Conservation (phyloP, 2,329 filamentous ascomycete genomes). For the Aspergillus brunneoviolaceus region DNA sequence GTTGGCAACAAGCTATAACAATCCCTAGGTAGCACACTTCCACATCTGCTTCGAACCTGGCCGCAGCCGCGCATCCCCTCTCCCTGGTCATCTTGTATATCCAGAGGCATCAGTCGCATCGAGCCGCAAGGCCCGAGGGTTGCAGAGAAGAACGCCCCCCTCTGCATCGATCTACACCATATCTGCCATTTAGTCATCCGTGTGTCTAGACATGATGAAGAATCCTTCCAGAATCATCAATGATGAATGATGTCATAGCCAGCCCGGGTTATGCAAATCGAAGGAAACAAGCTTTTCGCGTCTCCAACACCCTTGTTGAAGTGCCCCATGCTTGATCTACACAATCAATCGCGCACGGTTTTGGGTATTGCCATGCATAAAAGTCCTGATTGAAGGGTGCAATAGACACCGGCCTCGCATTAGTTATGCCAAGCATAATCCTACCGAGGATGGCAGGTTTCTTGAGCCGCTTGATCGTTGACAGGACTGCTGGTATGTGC, state of each 20-base stretch:
- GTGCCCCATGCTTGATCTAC: background rate
- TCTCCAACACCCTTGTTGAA: background rate
- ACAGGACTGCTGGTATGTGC: too few species aligned
- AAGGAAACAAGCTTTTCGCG: background rate
- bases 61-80: background rate
- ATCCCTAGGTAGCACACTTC: too few species aligned
- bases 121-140: too few species aligned
- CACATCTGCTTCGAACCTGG: too few species aligned
- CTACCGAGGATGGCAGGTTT: too few species aligned
- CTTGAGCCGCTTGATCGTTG: too few species aligned
- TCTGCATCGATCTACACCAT: too few species aligned
- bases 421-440: conserved; percentile 24
- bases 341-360: background rate
- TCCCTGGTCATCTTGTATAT: background rate
- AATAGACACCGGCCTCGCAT: conserved; percentile 26
- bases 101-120: background rate
- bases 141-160: background rate
- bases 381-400: background rate
- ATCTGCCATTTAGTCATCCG: too few species aligned
- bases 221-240: background rate
- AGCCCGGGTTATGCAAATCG: background rate
- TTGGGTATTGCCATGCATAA: background rate
- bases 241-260: background rate
- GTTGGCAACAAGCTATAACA: too few species aligned
- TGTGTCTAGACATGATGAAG: background rate